Evolutionary conservation across 257 asterid genomes (phyloP).

Genomic region (Mentha longifolia): DNA sequence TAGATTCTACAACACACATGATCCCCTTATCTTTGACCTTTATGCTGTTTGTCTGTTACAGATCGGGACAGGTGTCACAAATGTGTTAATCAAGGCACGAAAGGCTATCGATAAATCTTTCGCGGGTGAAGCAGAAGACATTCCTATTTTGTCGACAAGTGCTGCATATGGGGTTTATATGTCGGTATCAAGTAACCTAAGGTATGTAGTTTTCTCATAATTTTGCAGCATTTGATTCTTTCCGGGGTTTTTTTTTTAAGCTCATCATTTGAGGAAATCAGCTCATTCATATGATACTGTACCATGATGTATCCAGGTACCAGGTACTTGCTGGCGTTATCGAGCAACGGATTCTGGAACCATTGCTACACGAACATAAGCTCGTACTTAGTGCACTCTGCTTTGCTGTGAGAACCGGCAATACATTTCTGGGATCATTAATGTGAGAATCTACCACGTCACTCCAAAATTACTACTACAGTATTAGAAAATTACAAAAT

Average conservation of each 20-base stretch:
- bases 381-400: slow-evolving; percentile 76
- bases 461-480: neutral
- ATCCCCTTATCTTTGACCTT: neutral
- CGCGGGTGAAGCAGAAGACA: slow-evolving; percentile 89
- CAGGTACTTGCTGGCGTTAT: slow-evolving; percentile 90
- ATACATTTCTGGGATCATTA: slow-evolving; percentile 91
- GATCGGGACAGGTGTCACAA: slow-evolving; percentile 96
- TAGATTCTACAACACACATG: no score
- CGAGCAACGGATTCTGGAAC: slow-evolving; percentile 86
- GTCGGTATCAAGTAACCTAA: slow-evolving; percentile 94
- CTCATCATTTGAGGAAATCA: neutral
- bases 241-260: neutral
- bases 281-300: slow-evolving; percentile 13
- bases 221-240: neutral
- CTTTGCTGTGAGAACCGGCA: slow-evolving; percentile 90
- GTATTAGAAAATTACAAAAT: no score
- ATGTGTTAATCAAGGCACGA: slow-evolving; percentile 61
- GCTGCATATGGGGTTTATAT: slow-evolving; percentile 88
- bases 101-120: slow-evolving; percentile 76
- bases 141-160: slow-evolving; percentile 80
- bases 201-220: slow-evolving; percentile 48
- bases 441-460: slow-evolving; percentile 52
- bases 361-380: slow-evolving; percentile 82
- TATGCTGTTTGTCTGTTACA: slow-evolving; percentile 37
- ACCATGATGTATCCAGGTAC: slow-evolving; percentile 53